A percentile compares a stretch with the other conserved stretches of the same genome.
Conservation (phyloP, 2,329 filamentous ascomycete genomes). For the Aspergillus quadricinctus region DNA sequence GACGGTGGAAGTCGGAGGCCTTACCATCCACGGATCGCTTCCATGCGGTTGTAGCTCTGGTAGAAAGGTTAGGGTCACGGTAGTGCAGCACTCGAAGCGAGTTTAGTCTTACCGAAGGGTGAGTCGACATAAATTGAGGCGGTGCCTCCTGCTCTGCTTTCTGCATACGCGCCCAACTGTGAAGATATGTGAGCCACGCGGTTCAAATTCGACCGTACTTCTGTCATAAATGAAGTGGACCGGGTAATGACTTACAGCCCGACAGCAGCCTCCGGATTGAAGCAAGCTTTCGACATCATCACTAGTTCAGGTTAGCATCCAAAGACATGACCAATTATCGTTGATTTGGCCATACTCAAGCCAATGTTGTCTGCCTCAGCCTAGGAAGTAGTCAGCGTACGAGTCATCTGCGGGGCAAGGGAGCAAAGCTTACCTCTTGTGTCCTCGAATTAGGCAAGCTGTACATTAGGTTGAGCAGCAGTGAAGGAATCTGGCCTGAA, state of each 20-base stretch:
- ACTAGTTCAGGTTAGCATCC: slow-evolving; percentile 31
- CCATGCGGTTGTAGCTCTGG: slow-evolving; percentile 50
- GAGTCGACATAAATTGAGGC: slow-evolving; percentile 57
- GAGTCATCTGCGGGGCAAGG: not conserved
- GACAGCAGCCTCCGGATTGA: slow-evolving; percentile 53
- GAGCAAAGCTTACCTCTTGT: slow-evolving; percentile 45
- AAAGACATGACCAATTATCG: not conserved
- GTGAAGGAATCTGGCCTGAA: slow-evolving; percentile 34
- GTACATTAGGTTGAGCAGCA: slow-evolving; percentile 48
- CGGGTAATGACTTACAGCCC: slow-evolving; percentile 36
- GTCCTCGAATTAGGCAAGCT: slow-evolving; percentile 52
- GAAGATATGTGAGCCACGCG: not conserved
- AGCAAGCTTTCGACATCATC: slow-evolving; percentile 62
- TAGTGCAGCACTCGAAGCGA: not conserved
- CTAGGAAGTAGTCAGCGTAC: slow-evolving; percentile 21
- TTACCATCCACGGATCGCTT: slow-evolving; percentile 52
- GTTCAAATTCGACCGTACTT: not conserved
- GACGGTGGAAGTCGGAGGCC: not conserved
- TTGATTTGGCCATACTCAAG: slow-evolving; percentile 34
- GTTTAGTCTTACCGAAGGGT: slow-evolving; percentile 46
- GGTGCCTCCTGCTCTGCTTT: slow-evolving; percentile 41
- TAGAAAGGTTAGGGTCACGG: slow-evolving; percentile 5
- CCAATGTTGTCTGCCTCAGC: slow-evolving; percentile 61
- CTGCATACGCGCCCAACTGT: slow-evolving; percentile 50
- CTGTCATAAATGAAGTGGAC: not conserved